A percentile compares a stretch with the other conserved stretches of the same genome.
phyloP scores from a whole-genome alignment of 352 stramenopile genomes.

The Blastocystis sp. region DNA sequence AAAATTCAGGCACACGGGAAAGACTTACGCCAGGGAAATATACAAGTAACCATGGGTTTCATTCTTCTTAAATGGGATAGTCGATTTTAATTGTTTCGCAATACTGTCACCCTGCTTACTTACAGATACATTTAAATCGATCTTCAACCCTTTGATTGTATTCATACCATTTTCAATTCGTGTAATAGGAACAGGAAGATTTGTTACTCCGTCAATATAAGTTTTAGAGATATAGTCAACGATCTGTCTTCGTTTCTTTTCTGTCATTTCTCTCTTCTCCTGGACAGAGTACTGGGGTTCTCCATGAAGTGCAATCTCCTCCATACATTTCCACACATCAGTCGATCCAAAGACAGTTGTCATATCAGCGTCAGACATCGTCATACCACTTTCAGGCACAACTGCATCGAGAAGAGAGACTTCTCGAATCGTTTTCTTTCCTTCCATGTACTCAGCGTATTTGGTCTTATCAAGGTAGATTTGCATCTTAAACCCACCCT shows the following conservation, averaged over 20 bases:
- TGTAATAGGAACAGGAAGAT: not conserved
- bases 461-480: slow-evolving; percentile 26
- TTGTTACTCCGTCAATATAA: slow-evolving; percentile 30
- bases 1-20: not conserved
- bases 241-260: slow-evolving; percentile 56
- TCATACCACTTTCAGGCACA: not conserved
- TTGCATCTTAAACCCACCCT: slow-evolving; percentile 1
- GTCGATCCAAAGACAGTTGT: not conserved
- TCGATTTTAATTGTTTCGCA: slow-evolving; percentile 26
- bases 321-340: not conserved
- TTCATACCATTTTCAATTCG: slow-evolving; percentile 57
- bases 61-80: slow-evolving; percentile 44
- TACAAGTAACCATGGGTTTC: slow-evolving; percentile 37
- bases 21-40: not conserved
- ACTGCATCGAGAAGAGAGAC: not conserved
- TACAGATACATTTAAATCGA: slow-evolving; percentile 31
- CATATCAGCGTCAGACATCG: not conserved
- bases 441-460: slow-evolving; percentile 25
- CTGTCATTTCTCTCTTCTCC: slow-evolving; percentile 22
- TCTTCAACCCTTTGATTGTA: slow-evolving; percentile 56
- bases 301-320: slow-evolving; percentile 31
- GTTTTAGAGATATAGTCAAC: slow-evolving; percentile 53
- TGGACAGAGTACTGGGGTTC: slow-evolving; percentile 45
- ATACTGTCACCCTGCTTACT: slow-evolving; percentile 35
- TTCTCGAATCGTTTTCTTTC: slow-evolving; percentile 27